Conservation (phyloP, 768 basidiomycete genomes). For the Kwoniella dendrophila region DNA sequence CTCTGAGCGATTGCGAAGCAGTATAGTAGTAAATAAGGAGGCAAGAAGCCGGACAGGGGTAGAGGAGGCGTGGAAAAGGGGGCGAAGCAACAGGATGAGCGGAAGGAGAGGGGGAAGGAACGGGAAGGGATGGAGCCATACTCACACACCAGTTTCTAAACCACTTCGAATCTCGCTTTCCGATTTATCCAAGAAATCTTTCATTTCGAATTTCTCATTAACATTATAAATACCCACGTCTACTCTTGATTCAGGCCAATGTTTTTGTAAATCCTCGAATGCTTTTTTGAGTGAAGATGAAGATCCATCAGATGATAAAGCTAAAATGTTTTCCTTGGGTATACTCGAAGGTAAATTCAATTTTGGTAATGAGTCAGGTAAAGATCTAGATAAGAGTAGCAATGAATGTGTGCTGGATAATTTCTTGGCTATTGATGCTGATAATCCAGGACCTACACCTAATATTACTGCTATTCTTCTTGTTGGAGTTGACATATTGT, state of each 20-base stretch:
- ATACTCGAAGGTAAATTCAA: constrained; percentile 28
- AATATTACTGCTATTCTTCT: constrained; percentile 35
- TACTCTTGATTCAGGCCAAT: constrained; percentile 41
- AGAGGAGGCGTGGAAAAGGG: no score
- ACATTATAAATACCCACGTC: constrained; percentile 50
- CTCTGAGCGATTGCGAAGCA: no score
- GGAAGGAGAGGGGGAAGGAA: no score
- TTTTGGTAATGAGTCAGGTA: constrained; percentile 34
- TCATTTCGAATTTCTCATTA: constrained; percentile 34
- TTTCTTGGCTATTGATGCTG: constrained; percentile 27
- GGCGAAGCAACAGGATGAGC: no score
- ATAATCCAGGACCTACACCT: constrained; percentile 35
- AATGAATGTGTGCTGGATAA: constrained; percentile 49
- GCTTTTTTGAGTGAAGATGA: constrained; percentile 30
- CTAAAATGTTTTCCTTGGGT: constrained; percentile 28
- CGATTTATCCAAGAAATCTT: constrained; percentile 38
- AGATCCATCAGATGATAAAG: constrained; percentile 38
- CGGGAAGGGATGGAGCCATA: background rate
- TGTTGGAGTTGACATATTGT: no score
- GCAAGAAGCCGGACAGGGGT: no score
- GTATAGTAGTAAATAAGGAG: no score
- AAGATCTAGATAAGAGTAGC: constrained; percentile 48
- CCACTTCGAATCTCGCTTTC: constrained; percentile 34
- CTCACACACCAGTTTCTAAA: constrained; percentile 43
- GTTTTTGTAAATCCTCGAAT: constrained; percentile 34